Conservation (phyloP, 768 basidiomycete species). For the Collybiopsis luxurians region DNA sequence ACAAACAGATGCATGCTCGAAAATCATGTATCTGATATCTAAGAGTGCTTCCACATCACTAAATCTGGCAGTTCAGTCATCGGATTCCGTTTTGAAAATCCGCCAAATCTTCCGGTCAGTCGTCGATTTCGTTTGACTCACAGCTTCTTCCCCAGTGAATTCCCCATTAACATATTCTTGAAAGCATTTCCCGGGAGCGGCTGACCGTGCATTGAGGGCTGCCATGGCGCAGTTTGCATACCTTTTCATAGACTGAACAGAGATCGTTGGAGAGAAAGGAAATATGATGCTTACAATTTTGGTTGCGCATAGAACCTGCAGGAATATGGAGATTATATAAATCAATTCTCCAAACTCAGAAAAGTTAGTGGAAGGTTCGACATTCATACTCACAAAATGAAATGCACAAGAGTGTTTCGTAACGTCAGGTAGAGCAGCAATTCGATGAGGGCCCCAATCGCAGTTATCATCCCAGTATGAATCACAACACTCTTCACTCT, state of each 20-base stretch:
- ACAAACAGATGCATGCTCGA: no score
- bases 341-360: not conserved
- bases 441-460: constrained; percentile 14
- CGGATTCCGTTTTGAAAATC: no score
- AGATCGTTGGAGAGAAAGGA: not conserved
- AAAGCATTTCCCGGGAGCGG: no score
- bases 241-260: not conserved
- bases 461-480: constrained; percentile 18
- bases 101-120: no score
- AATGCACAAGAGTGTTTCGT: constrained; percentile 14
- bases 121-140: not conserved
- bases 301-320: constrained; percentile 2
- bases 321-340: not conserved
- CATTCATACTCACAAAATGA: constrained; percentile 16
- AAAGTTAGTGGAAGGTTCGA: no score
- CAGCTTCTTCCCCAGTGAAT: no score
- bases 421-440: constrained; percentile 17
- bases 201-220: not conserved
- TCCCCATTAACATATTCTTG: no score
- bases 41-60: no score
- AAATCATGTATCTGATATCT: no score
- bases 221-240: constrained; percentile 6
- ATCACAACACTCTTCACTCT: constrained; percentile 11
- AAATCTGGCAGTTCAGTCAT: no score
- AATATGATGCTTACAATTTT: not conserved